These are phyloP conservation scores for Eremochloa ophiuroides DNA, from an alignment of 176 grass and related monocot species.

Conservation along the genomic window DNA sequence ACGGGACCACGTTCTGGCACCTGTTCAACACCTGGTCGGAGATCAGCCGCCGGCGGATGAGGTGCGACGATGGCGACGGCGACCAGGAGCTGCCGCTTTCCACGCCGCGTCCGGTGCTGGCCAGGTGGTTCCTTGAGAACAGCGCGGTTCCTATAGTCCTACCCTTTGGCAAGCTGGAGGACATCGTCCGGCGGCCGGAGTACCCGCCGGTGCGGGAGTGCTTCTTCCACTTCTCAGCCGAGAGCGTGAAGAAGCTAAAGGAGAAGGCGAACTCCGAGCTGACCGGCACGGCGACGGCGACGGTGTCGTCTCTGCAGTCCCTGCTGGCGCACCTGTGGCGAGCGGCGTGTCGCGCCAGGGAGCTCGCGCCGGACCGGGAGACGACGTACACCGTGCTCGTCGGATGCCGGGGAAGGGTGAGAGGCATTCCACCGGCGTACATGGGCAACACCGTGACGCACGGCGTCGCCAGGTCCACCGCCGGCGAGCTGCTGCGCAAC, in stretches of 20 bases:
- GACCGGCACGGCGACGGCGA: no score
- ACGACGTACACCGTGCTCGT: not conserved
- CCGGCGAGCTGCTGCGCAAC: not conserved
- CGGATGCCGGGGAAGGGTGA: not conserved
- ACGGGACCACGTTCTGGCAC: no score
- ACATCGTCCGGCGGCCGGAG: not conserved
- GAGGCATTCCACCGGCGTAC: not conserved
- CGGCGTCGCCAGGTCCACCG: not conserved
- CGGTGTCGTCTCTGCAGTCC: no score
- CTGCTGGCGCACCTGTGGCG: not conserved
- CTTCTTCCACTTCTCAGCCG: constrained; percentile 29
- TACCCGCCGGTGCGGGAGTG: constrained; percentile 6
- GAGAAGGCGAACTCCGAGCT: no score
- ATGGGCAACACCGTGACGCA: not conserved
- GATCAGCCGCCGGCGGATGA: no score
- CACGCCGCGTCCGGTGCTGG: no score
- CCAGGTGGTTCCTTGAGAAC: no score
- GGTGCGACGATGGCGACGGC: no score
- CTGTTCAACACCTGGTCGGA: no score
- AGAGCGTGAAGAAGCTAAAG: constrained; percentile 22
- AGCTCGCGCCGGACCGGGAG: not conserved
- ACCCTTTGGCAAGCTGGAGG: no score
- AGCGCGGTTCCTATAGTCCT: no score
- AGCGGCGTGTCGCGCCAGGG: constrained; percentile 8
- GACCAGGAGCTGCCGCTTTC: no score